A percentile compares a stretch with the other conserved stretches of the same genome.
Evolutionary conservation across 2,329 filamentous ascomycete genomes (phyloP).

Genomic region (Penicillium sp.): DNA sequence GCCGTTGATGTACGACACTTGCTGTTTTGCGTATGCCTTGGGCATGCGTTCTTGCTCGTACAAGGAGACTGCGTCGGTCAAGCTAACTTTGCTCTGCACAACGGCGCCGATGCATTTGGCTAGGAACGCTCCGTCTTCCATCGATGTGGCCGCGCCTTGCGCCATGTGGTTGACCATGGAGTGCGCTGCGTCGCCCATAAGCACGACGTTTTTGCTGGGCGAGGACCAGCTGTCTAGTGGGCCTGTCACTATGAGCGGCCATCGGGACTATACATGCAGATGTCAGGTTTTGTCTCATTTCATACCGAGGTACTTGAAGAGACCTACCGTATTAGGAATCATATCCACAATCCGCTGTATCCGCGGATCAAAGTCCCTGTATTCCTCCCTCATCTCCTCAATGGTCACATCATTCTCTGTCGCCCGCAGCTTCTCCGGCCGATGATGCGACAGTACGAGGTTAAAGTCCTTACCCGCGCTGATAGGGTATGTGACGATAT

Average conservation of each 20-base stretch:
- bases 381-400: slow-evolving; percentile 41
- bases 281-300: too few relatives aligned
- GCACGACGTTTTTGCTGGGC: slow-evolving; percentile 38
- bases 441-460: slow-evolving; percentile 44
- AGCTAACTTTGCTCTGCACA: slow-evolving; percentile 27
- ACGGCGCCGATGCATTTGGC: slow-evolving; percentile 35
- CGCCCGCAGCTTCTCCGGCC: slow-evolving; percentile 31
- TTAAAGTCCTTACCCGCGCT: slow-evolving; percentile 44
- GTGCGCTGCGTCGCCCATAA: slow-evolving; percentile 45
- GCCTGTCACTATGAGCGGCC: slow-evolving; percentile 44
- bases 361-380: slow-evolving; percentile 44
- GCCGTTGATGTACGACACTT: slow-evolving; percentile 39
- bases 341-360: slow-evolving; percentile 41
- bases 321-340: slow-evolving; percentile 29
- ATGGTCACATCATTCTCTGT: slow-evolving; percentile 38
- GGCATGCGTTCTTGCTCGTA: slow-evolving; percentile 43
- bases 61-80: slow-evolving; percentile 33
- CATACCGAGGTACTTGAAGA: too few relatives aligned
- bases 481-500: slow-evolving; percentile 48
- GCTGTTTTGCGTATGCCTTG: slow-evolving; percentile 41
- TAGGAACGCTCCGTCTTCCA: slow-evolving; percentile 44
- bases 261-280: too few relatives aligned
- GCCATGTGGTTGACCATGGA: slow-evolving; percentile 44
- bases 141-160: slow-evolving; percentile 43
- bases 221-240: slow-evolving; percentile 42